Conservation (phyloP, 2,329 filamentous ascomycete genomes). For the Colletotrichum zoysiae region DNA sequence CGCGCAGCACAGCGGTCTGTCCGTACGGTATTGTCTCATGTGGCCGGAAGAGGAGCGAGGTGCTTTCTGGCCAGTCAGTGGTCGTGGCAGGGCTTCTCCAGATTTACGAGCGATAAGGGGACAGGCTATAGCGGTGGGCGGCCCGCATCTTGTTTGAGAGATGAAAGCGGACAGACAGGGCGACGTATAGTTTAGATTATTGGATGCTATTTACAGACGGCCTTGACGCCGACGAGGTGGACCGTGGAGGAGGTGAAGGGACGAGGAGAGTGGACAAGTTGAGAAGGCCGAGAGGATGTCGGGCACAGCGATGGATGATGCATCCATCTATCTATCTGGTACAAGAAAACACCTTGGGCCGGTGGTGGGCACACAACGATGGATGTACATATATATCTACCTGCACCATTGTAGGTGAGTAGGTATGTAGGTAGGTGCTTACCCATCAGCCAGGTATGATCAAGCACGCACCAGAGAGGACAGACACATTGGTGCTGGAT, state of each 20-base stretch:
- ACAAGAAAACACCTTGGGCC: no score
- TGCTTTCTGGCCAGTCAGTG: not conserved
- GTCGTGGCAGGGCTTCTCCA: constrained; percentile 28
- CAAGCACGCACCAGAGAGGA: no score
- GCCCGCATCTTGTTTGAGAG: constrained; percentile 31
- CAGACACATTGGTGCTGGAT: no score
- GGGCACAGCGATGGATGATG: no score
- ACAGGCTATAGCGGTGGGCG: constrained; percentile 1
- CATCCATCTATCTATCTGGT: no score
- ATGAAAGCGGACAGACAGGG: constrained; percentile 16
- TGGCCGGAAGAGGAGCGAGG: constrained; percentile 19
- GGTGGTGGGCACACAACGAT: no score
- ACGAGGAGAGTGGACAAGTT: not conserved
- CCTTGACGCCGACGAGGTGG: constrained; percentile 19
- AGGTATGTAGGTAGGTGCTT: no score
- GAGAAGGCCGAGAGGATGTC: not conserved
- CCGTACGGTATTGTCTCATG: constrained; percentile 5
- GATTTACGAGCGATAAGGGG: constrained; percentile 17
- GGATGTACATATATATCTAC: no score
- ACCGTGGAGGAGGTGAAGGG: not conserved
- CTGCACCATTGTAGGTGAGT: no score
- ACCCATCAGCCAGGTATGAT: no score
- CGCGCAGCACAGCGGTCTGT: not conserved
- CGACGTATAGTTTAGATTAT: not conserved
- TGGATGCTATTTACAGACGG: constrained; percentile 37